phyloP scores from a whole-genome alignment of 2,329 filamentous ascomycete genomes.

The Thelonectria olida region DNA sequence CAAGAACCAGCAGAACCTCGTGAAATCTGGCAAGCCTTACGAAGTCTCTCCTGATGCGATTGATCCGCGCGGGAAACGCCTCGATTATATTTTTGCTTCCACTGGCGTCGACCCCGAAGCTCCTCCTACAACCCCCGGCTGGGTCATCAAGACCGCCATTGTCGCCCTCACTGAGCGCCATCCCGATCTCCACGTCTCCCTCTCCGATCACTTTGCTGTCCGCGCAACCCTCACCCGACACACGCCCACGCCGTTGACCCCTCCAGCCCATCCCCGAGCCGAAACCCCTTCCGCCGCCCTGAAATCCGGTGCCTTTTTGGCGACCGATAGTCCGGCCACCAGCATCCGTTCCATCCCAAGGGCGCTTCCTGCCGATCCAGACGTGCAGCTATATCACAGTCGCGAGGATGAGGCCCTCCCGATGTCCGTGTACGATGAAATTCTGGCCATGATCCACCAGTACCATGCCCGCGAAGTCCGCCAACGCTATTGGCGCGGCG shows the following conservation, averaged over 20 bases:
- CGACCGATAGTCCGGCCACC: slow-evolving; percentile 34
- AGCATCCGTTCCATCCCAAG: slow-evolving; percentile 34
- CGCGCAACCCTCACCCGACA: slow-evolving; percentile 76
- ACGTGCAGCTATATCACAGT: slow-evolving; percentile 46
- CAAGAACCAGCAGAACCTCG: slow-evolving; percentile 71
- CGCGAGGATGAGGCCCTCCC: slow-evolving; percentile 29
- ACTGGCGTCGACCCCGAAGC: slow-evolving; percentile 54
- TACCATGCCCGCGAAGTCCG: slow-evolving; percentile 77
- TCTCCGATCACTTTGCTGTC: slow-evolving; percentile 95
- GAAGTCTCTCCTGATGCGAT: slow-evolving; percentile 69
- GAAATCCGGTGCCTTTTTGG: slow-evolving; percentile 38
- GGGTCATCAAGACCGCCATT: slow-evolving; percentile 75
- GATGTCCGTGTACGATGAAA: slow-evolving; percentile 51
- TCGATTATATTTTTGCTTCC: slow-evolving; percentile 93
- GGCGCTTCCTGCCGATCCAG: slow-evolving; percentile 36
- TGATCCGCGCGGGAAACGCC: slow-evolving; percentile 82
- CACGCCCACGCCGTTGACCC: slow-evolving; percentile 38
- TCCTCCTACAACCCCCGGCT: slow-evolving; percentile 51
- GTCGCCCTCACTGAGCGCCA: slow-evolving; percentile 87
- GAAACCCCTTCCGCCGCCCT: slow-evolving; percentile 36
- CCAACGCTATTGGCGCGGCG: slow-evolving; percentile 76
- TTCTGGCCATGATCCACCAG: slow-evolving; percentile 73
- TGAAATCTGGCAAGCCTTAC: slow-evolving; percentile 67
- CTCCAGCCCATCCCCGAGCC: slow-evolving; percentile 23
- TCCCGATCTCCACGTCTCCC: slow-evolving; percentile 80